These are phyloP conservation scores for Lentinus brumalis DNA, from an alignment of 768 basidiomycete species.

Conservation along the genomic window DNA sequence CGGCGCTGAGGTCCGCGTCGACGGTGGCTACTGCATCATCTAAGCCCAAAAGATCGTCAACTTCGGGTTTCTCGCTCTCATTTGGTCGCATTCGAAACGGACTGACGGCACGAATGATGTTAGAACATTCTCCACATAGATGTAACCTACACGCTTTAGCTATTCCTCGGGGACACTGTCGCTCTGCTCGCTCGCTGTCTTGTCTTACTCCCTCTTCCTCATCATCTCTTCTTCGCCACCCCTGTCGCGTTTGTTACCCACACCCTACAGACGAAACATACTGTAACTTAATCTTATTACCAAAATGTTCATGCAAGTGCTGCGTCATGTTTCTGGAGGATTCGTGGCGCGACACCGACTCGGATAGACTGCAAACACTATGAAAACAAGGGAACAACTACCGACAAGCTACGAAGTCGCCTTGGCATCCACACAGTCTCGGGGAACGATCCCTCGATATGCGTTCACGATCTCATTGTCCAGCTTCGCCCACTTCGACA, in stretches of 20 bases:
- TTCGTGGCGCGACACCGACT: no score
- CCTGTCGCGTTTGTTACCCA: background rate
- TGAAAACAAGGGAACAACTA: background rate
- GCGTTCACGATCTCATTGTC: conserved; percentile 65
- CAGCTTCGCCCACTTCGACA: conserved; percentile 71
- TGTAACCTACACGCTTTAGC: conserved; percentile 15
- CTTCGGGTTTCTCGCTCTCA: background rate
- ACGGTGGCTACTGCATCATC: conserved; percentile 84
- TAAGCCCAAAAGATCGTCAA: conserved; percentile 34
- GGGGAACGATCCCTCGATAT: conserved; percentile 32
- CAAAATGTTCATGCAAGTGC: conserved; percentile 3
- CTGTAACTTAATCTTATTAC: conserved; percentile 15
- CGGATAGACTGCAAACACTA: background rate
- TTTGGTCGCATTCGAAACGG: conserved; percentile 5
- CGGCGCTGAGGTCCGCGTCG: conserved; percentile 80
- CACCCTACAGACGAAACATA: background rate
- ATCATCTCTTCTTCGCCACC: background rate
- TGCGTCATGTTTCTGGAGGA: no score
- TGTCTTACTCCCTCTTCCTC: background rate
- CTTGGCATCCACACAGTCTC: conserved; percentile 10
- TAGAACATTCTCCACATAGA: conserved; percentile 13
- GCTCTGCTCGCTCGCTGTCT: conserved; percentile 9
- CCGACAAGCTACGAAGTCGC: background rate
- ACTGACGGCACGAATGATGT: conserved; percentile 1
- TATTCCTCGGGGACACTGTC: conserved; percentile 20